Evolutionary conservation across 2,329 filamentous ascomycete genomes (phyloP).

Genomic region (Fusarium goolgardi): DNA sequence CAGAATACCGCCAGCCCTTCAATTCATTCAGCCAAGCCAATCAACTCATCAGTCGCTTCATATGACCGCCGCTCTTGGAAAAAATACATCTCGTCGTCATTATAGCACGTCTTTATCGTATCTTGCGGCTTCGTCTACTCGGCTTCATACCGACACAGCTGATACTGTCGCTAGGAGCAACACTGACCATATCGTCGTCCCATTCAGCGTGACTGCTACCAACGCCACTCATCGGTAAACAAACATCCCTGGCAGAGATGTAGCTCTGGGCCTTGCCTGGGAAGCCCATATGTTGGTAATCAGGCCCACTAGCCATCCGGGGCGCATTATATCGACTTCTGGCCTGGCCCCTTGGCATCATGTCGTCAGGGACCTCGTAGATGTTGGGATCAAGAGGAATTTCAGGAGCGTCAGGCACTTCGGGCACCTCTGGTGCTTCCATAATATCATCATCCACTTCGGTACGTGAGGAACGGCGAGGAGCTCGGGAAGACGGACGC

Average conservation of each 20-base stretch:
- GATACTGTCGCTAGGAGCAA: slow-evolving; percentile 71
- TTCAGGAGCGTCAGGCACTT: slow-evolving; percentile 36
- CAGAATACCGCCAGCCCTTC: slow-evolving; percentile 14
- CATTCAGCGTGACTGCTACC: slow-evolving; percentile 57
- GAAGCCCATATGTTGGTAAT: slow-evolving; percentile 37
- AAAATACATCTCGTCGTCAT: slow-evolving; percentile 23
- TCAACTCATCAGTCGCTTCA: slow-evolving; percentile 29
- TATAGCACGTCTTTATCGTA: slow-evolving; percentile 32
- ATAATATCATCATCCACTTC: slow-evolving; percentile 46
- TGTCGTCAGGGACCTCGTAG: slow-evolving; percentile 34
- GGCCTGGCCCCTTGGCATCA: slow-evolving; percentile 49
- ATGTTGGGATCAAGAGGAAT: slow-evolving; percentile 34
- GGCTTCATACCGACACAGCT: slow-evolving; percentile 65
- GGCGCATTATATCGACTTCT: slow-evolving; percentile 45
- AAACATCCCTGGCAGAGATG: slow-evolving; percentile 51
- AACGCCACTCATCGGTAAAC: slow-evolving; percentile 56
- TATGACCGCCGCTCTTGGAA: slow-evolving; percentile 19
- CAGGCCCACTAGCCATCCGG: slow-evolving; percentile 34
- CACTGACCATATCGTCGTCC: slow-evolving; percentile 63
- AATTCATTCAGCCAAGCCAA: slow-evolving; percentile 16
- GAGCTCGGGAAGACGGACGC: slow-evolving; percentile 43
- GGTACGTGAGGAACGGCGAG: slow-evolving; percentile 42
- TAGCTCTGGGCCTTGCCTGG: slow-evolving; percentile 44
- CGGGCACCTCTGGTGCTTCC: slow-evolving; percentile 43
- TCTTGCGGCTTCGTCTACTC: slow-evolving; percentile 45